Evolutionary conservation across 2,329 filamentous ascomycete species (phyloP).

Genomic region (Fusarium sp.): DNA sequence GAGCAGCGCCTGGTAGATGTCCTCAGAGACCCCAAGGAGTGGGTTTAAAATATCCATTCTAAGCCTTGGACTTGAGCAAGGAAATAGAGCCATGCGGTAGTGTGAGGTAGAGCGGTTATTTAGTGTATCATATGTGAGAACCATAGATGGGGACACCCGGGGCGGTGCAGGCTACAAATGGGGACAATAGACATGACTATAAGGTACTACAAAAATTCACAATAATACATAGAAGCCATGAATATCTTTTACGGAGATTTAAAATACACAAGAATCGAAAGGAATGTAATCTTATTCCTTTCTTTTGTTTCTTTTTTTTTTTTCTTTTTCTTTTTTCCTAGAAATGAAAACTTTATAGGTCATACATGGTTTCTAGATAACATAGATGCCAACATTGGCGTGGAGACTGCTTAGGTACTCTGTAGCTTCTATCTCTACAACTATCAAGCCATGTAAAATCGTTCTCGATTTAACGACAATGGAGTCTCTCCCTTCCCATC

Average conservation of each 20-base stretch:
- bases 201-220: conserved; percentile 7
- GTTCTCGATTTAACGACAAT: conserved; percentile 25
- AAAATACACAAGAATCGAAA: neutral
- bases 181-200: neutral
- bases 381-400: neutral
- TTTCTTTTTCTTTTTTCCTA: neutral
- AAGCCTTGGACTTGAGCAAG: neutral
- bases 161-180: conserved; percentile 31
- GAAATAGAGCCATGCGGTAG: conserved; percentile 7
- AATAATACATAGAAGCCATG: conserved; percentile 11
- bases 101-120: conserved; percentile 28
- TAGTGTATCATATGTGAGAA: conserved; percentile 40
- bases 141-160: conserved; percentile 36
- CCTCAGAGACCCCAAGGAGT: conserved; percentile 72
- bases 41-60: conserved; percentile 61
- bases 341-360: neutral
- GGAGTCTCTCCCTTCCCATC: conserved; percentile 51
- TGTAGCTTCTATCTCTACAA: neutral
- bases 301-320: neutral
- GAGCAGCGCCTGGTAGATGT: conserved; percentile 86
- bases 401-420: conserved; percentile 3
- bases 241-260: neutral
- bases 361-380: too few species aligned
- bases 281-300: neutral
- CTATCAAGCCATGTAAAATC: conserved; percentile 15